Evolutionary conservation across 371 early-diverging fungal genomes (phyloP).

Genomic region (Mucor irregularis): DNA sequence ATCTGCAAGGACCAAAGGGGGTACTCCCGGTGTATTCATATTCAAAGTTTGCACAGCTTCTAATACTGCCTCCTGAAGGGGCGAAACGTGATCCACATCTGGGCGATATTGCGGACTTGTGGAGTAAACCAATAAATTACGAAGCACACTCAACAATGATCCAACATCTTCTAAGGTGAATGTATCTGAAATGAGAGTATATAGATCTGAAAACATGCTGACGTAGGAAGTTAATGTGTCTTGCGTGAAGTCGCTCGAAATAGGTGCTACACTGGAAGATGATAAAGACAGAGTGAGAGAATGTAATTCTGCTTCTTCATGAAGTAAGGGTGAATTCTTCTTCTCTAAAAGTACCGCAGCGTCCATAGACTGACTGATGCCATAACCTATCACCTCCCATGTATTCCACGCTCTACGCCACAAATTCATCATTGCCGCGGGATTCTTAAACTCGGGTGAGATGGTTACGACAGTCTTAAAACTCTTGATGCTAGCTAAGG

Average conservation of each 20-base stretch:
- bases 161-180: conserved; percentile 60
- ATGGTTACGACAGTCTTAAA: conserved; percentile 59
- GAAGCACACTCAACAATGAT: conserved; percentile 54
- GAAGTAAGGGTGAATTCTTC: neutral
- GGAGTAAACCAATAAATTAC: conserved; percentile 57
- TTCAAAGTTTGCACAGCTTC: conserved; percentile 47
- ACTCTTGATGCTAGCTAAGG: conserved; percentile 73
- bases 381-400: conserved; percentile 78
- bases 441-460: conserved; percentile 40
- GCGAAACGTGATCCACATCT: conserved; percentile 56
- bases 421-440: conserved; percentile 34
- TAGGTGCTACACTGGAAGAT: conserved; percentile 31
- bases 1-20: conserved; percentile 48
- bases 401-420: conserved; percentile 77
- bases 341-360: neutral
- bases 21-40: conserved; percentile 39
- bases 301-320: conserved; percentile 28
- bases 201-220: conserved; percentile 65
- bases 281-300: conserved; percentile 41
- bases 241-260: conserved; percentile 67
- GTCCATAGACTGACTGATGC: conserved; percentile 37
- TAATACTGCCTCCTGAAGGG: conserved; percentile 61
- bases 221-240: conserved; percentile 76
- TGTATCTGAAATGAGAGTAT: conserved; percentile 48
- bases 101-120: conserved; percentile 58